phyloP scores from a whole-genome alignment of 345 rosid species.

The Citrus inodora region DNA sequence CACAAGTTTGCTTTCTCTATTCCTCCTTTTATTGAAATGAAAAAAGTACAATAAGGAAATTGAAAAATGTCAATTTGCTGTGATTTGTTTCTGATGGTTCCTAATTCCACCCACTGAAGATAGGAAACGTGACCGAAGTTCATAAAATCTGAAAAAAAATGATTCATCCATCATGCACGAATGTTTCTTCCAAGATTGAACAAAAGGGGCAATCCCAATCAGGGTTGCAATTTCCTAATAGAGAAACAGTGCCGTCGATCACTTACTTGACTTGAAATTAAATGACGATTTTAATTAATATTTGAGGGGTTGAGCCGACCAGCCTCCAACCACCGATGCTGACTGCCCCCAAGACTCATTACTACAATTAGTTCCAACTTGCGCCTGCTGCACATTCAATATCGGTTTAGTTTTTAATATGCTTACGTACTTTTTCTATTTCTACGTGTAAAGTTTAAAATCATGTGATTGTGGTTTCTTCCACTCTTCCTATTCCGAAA shows the following conservation, averaged over 20 bases:
- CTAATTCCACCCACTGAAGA: background rate
- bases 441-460: background rate
- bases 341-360: background rate
- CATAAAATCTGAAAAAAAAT: no score
- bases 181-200: background rate
- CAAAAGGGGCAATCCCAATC: background rate
- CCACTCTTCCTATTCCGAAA: background rate
- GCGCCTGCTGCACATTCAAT: background rate
- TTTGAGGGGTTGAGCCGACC: slow-evolving; percentile 2
- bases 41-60: no score
- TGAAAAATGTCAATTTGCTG: background rate
- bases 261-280: no score
- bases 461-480: background rate
- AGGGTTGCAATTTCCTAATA: background rate
- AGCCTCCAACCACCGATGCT: slow-evolving; percentile 9
- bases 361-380: background rate
- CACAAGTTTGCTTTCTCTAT: no score
- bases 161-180: no score
- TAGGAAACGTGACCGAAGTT: background rate
- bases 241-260: no score
- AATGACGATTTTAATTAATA: background rate
- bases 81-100: background rate
- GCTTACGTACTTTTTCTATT: background rate
- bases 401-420: background rate
- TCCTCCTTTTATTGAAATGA: no score